Percentiles rank a stretch among this genome's conserved stretches.
phyloP scores from a whole-genome alignment of 305 asterid species.

The Fraxinus angustifolia region DNA sequence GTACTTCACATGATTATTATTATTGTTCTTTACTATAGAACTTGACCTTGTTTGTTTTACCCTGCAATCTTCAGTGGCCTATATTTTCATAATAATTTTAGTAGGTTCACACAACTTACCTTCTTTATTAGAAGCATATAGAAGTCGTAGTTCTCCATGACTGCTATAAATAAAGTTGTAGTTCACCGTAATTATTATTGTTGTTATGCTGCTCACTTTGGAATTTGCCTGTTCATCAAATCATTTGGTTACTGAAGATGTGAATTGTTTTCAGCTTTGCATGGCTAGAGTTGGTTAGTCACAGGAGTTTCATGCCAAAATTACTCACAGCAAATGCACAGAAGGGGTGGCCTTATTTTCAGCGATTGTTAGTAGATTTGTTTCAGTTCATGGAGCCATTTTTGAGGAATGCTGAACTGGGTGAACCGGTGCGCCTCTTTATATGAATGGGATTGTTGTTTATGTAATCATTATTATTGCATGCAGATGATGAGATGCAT shows the following conservation, averaged over 20 bases:
- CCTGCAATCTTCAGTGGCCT: not conserved
- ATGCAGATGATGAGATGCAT: not conserved
- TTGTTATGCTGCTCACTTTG: conserved; percentile 1
- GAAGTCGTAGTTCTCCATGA: not conserved
- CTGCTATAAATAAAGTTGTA: not conserved
- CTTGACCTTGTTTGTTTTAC: not conserved
- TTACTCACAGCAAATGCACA: conserved; percentile 80
- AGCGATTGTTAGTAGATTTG: conserved; percentile 80
- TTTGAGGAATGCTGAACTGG: conserved; percentile 89
- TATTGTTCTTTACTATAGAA: not conserved
- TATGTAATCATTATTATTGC: not conserved
- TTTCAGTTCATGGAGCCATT: conserved; percentile 97
- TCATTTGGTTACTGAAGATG: not conserved
- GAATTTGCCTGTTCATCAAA: not conserved
- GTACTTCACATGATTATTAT: not conserved
- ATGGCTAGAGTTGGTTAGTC: conserved; percentile 96
- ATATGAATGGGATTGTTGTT: not conserved
- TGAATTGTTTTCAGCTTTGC: conserved; percentile 69
- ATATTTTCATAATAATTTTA: not conserved
- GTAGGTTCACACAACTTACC: not conserved
- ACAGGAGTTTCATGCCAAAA: conserved; percentile 96
- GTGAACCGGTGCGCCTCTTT: conserved; percentile 70
- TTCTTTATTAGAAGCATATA: not conserved
- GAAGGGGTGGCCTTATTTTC: conserved; percentile 95
- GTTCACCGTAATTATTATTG: not conserved